Evolutionary conservation across 2,329 filamentous ascomycete genomes (phyloP).

Genomic region (Ceratocystis eucalypticola): DNA sequence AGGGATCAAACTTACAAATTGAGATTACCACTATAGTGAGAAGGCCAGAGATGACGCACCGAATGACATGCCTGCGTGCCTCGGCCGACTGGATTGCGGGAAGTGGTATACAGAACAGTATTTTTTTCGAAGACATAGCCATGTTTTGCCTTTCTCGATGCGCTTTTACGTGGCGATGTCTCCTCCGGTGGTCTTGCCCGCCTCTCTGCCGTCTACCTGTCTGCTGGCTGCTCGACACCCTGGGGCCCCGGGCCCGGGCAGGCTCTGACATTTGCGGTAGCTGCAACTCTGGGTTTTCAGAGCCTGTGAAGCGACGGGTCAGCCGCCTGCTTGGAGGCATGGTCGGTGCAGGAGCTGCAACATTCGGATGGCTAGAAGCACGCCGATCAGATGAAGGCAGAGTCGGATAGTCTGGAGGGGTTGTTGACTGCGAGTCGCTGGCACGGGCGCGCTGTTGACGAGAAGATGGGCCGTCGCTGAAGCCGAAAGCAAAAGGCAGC

Average conservation of each 20-base stretch:
- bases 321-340: conserved; percentile 1
- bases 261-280: conserved; percentile 27
- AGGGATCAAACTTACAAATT: conserved; percentile 44
- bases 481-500: conserved; percentile 2
- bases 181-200: not conserved
- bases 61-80: conserved; percentile 42
- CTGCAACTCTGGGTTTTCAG: conserved; percentile 37
- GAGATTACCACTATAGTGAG: conserved; percentile 46
- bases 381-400: not conserved
- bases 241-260: too few relatives aligned
- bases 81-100: conserved; percentile 40
- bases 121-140: conserved; percentile 22
- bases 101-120: conserved; percentile 36
- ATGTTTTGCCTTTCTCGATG: not conserved
- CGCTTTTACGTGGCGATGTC: not conserved
- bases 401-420: not conserved
- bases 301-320: conserved; percentile 26
- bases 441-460: not conserved
- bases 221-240: not conserved
- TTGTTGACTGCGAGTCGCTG: conserved; percentile 10
- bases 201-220: not conserved
- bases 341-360: conserved; percentile 9
- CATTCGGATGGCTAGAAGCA: not conserved
- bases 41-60: conserved; percentile 50
- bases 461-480: conserved; percentile 2